Conservation (phyloP, 495 filamentous ascomycete genomes). For the Penicillium manginii region DNA sequence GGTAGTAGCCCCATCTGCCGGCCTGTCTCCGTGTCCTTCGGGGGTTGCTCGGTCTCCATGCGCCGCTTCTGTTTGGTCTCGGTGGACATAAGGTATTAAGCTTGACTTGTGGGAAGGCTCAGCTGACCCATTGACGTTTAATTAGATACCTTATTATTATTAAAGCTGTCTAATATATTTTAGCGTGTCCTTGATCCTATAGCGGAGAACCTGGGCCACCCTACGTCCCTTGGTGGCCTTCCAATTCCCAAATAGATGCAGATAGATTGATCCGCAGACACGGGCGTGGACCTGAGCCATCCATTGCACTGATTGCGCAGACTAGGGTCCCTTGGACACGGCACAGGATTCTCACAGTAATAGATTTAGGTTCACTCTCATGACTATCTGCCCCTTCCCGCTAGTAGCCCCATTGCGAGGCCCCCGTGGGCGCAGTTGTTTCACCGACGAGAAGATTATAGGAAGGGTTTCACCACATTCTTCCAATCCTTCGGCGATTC, state of each 20-base stretch:
- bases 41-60: conserved; percentile 4
- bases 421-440: conserved; percentile 12
- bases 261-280: not conserved
- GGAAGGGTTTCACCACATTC: conserved; percentile 24
- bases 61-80: not conserved
- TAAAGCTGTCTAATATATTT: not conserved
- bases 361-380: conserved; percentile 1
- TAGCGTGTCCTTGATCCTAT: not conserved
- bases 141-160: not conserved
- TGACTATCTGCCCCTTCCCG: not conserved
- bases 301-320: not conserved
- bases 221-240: not conserved
- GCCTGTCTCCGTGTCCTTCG: conserved; percentile 8
- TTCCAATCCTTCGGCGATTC: not conserved
- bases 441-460: conserved; percentile 21
- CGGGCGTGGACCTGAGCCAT: not conserved
- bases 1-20: conserved; percentile 5
- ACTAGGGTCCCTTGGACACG: not conserved
- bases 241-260: not conserved
- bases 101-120: not conserved
- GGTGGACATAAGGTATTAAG: conserved; percentile 7
- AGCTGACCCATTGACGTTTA: conserved; percentile 4
- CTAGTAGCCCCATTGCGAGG: not conserved
- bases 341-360: not conserved
- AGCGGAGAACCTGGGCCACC: not conserved